These are phyloP conservation scores for Flammula alnicola DNA, from an alignment of 1,284 basidiomycete genomes.

Conservation along the genomic window DNA sequence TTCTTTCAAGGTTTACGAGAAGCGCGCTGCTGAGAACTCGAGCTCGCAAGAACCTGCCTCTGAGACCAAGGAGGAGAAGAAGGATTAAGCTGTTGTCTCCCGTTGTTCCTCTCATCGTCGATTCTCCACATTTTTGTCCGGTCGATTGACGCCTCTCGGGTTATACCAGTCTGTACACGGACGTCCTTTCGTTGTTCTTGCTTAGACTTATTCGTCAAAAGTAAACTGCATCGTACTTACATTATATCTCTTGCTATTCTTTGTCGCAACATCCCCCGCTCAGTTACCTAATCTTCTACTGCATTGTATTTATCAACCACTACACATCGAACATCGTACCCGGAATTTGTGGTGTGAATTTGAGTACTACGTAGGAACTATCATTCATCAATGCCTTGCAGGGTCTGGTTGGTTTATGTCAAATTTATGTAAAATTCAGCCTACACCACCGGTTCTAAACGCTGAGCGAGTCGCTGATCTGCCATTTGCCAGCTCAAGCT, in stretches of 20 bases:
- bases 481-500: no score
- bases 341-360: slow-evolving; percentile 2
- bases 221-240: slow-evolving; percentile 24
- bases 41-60: slow-evolving; percentile 36
- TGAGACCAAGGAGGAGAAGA: slow-evolving; percentile 71
- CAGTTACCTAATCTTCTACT: slow-evolving; percentile 17
- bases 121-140: slow-evolving; percentile 9
- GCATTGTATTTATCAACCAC: slow-evolving; percentile 21
- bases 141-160: slow-evolving; percentile 3
- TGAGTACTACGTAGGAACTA: slow-evolving; percentile 3
- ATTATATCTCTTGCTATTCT: slow-evolving; percentile 16
- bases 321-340: slow-evolving; percentile 5
- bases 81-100: slow-evolving; percentile 53
- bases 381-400: no score
- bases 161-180: slow-evolving; percentile 12
- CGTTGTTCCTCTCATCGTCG: slow-evolving; percentile 7
- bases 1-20: slow-evolving; percentile 81
- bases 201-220: slow-evolving; percentile 30
- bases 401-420: no score
- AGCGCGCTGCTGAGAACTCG: slow-evolving; percentile 75
- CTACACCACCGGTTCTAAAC: no score
- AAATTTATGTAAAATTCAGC: no score
- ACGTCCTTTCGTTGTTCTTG: slow-evolving; percentile 27
- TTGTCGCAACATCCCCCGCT: slow-evolving; percentile 20
- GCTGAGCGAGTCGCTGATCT: no score